phyloP scores from a whole-genome alignment of 163 green algal genomes.

The Chlamydomonas reinhardtii region DNA sequence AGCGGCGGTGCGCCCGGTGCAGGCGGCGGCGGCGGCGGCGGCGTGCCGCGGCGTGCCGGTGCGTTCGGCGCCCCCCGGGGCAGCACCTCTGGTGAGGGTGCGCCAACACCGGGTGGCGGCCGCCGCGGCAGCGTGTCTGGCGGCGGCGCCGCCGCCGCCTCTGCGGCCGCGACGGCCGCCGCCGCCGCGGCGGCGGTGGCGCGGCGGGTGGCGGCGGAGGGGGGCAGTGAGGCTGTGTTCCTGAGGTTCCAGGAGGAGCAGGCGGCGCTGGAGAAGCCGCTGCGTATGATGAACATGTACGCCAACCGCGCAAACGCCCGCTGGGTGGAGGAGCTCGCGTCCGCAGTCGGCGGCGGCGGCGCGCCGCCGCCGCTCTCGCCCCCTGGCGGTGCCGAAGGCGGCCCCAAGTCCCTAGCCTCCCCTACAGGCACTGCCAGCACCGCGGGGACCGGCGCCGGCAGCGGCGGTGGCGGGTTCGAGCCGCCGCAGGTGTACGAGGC shows the following conservation, averaged over 20 bases:
- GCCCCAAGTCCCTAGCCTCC: neutral
- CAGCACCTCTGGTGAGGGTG: too few relatives aligned
- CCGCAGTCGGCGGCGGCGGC: neutral
- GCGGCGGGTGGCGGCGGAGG: too few relatives aligned
- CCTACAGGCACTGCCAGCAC: neutral
- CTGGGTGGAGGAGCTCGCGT: constrained; percentile 50
- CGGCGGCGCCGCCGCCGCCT: too few relatives aligned
- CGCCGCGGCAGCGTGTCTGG: too few relatives aligned
- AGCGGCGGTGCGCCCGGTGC: too few relatives aligned
- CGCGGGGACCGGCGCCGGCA: neutral
- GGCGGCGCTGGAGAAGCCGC: constrained; percentile 10
- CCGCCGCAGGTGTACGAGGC: constrained; percentile 54
- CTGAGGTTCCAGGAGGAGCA: neutral
- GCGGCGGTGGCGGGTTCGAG: constrained; percentile 16
- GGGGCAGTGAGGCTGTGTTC: too few relatives aligned
- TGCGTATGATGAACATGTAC: constrained; percentile 51
- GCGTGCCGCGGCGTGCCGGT: too few relatives aligned
- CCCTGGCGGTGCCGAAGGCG: neutral
- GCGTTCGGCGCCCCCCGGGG: too few relatives aligned
- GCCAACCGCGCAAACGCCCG: constrained; percentile 55
- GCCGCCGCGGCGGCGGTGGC: too few relatives aligned
- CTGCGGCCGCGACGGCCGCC: too few relatives aligned
- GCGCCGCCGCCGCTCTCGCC: neutral
- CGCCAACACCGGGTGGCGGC: too few relatives aligned
- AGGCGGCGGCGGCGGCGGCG: too few relatives aligned